Evolutionary conservation across 2,329 filamentous ascomycete genomes (phyloP), one percentile per base, ranked within the genome.

Genomic region (Blastomyces gilchristii): DNA sequence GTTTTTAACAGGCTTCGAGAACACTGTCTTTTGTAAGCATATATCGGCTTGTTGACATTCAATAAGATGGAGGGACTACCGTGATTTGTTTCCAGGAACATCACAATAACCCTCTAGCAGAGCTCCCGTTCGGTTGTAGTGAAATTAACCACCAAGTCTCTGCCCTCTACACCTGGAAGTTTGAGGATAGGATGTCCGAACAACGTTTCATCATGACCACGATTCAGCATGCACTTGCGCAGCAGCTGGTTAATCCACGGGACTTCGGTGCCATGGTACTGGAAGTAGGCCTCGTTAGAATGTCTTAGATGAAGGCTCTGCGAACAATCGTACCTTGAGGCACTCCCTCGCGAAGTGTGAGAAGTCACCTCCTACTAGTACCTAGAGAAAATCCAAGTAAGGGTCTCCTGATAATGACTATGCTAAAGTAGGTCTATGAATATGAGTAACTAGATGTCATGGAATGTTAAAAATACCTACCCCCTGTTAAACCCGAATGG

Each of bases 101-200:
- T 73, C 9, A 70, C 64, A 3, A 73, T 72, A 1, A 86, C 80
- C 57, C 83, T 80, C 1, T 80, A 74, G 65, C 86, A 86, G 41
- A 86, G 76, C 1, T 75, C 73, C 1, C 76, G 73, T 69, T 86
- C 83, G 0, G 83, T 74, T 0, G 73, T 64, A 16, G 81, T 83
- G 70, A 86, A 84, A 0, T 80, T 67, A 0, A 83, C 72, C 65
- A 69, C 71, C 4, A 78, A 67, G 0, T 78, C 78, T 1, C 68
- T 69, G 60, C 82, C 75, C 8, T 72, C 72, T 0, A 84, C 79
- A 16, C 72, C 71, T 0, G 84, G 84, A 0, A 87, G 74, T 9
- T 78, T 80, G 18, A 86, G 69, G 0, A 87, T 80, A 0, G 82
- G 80, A 0, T 77, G 73, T 1, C 78, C 76, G 64, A 86, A 82